Evolutionary conservation across 73 alveolate genomes (phyloP), one percentile per base, ranked within the genome.

Genomic region (Blepharisma stoltei): DNA sequence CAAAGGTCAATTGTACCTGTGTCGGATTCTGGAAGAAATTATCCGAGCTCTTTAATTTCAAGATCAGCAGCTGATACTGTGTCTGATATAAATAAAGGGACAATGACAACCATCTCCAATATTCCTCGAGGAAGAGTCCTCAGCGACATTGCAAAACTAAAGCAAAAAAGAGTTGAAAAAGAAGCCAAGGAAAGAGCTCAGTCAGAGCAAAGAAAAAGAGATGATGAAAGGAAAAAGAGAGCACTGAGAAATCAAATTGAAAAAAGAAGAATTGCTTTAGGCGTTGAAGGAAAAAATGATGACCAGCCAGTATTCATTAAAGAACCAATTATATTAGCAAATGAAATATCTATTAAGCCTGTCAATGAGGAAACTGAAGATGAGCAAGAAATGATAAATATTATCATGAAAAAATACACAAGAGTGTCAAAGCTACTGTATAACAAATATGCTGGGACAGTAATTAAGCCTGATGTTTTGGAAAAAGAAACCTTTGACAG

Each of bases 371-470:
- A 60, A 44, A 44, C 79, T 8, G 32, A 38, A 44, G 32, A 23
- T 44, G 93, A 85, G 25, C 67, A 73, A 48, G 86, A 85, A 50
- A 87, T 83, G 4, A 76, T 89, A 23, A 69, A 49, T 8, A 78
- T 81, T 0, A 47, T 81, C 8, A 46, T 85, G 68, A 54, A 76
- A 27, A 85, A 82, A 48, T 85, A 83, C 85, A 23, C 77, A 14
- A 84, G 88, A 71, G 87, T 87, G 8, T 81, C 80, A 55, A 80
- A 85, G 78, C 71, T 54, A 55, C 68, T 89, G 50, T 89, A 85
- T 60, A 85, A 67, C 71, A 84, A 85, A 54, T 89, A 89, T 70
- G 85, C 93, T 6, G 76, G 73, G 77, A 70, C 87, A 7, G 84
- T 89, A 23, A 68, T 60, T 65, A 38, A 79, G 20, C 48, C 25